Conservation (phyloP, 2,329 filamentous ascomycete species). For the Colletotrichum sp. region DNA sequence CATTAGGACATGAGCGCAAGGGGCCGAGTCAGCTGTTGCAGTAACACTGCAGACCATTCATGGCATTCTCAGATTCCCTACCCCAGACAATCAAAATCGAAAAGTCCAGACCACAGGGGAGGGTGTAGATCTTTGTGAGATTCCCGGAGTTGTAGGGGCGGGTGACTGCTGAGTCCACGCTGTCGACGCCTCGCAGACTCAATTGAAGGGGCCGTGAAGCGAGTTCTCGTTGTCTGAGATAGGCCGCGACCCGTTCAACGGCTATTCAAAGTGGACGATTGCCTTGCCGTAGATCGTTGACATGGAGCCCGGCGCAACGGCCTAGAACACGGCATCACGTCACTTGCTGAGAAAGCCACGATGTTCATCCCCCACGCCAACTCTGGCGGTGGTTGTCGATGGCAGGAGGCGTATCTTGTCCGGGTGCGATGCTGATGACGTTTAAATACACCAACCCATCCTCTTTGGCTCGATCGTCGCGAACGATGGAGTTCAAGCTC, state of each 20-base stretch:
- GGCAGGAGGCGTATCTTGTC: neutral
- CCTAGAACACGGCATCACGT: conserved; percentile 9
- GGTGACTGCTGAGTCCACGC: neutral
- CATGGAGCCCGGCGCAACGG: neutral
- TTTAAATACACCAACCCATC: neutral
- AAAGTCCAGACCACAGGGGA: neutral
- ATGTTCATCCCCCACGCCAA: neutral
- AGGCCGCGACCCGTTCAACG: neutral
- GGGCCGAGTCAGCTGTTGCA: neutral
- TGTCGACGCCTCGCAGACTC: neutral
- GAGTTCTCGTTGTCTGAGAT: neutral
- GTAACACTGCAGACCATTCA: neutral
- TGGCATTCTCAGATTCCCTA: neutral
- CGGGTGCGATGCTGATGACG: too few species aligned
- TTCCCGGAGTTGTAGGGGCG: neutral
- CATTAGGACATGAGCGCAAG: neutral
- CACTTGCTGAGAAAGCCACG: neutral
- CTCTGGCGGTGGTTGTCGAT: neutral
- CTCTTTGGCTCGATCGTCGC: neutral
- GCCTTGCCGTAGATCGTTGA: neutral
- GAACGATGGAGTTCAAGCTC: neutral
- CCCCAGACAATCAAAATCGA: neutral
- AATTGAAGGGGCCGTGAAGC: neutral
- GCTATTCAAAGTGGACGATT: neutral
- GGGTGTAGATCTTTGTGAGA: neutral